Evolutionary conservation across 371 early-diverging fungal species (phyloP).

Genomic region (Sporodiniella umbellata): DNA sequence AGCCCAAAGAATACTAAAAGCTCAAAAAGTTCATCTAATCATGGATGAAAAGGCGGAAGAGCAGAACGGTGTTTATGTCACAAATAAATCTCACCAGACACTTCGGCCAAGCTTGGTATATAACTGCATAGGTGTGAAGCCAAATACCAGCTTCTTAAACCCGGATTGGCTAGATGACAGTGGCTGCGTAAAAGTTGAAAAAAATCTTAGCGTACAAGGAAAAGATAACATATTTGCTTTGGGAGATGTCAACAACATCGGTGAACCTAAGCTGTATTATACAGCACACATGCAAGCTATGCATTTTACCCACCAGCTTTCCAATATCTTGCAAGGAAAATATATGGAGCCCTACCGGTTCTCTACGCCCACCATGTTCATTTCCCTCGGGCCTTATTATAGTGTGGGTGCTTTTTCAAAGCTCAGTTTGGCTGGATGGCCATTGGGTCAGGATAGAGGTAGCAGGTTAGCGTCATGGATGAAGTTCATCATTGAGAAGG

Average conservation of each 20-base stretch:
- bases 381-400: constrained; percentile 30
- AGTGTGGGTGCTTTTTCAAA: constrained; percentile 22
- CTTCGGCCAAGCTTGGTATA: constrained; percentile 29
- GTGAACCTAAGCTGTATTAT: constrained; percentile 43
- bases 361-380: constrained; percentile 18
- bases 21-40: constrained; percentile 14
- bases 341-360: constrained; percentile 21
- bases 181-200: constrained; percentile 22
- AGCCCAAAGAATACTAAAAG: constrained; percentile 19
- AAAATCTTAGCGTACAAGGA: constrained; percentile 19
- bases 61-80: constrained; percentile 15
- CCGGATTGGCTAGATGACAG: constrained; percentile 24
- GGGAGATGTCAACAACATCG: constrained; percentile 27
- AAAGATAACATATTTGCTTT: constrained; percentile 26
- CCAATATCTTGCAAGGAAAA: constrained; percentile 5
- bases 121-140: constrained; percentile 26
- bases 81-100: constrained; percentile 21
- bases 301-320: constrained; percentile 22
- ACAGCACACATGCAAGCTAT: constrained; percentile 44
- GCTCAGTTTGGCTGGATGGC: constrained; percentile 25
- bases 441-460: constrained; percentile 21
- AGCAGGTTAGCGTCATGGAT: constrained; percentile 21
- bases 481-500: constrained; percentile 23
- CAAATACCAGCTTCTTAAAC: constrained; percentile 26
- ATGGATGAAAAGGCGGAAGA: constrained; percentile 20